A percentile compares a stretch with the other conserved stretches of the same genome.
Evolutionary conservation across 805 yeast genomes (phyloP).

Genomic region (Nakazawaea siamensis): DNA sequence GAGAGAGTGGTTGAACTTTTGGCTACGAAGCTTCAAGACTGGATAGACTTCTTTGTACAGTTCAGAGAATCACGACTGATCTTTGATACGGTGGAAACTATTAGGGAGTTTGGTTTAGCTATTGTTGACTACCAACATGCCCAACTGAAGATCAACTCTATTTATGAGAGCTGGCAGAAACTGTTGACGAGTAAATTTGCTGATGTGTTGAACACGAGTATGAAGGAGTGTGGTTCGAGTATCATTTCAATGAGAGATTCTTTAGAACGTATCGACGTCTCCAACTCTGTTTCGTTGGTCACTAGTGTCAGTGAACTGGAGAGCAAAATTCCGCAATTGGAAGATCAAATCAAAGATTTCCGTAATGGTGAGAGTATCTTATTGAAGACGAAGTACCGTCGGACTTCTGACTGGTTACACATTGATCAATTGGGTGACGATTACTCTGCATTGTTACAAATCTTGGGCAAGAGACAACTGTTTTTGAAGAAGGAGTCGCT

Average conservation of each 20-base stretch:
- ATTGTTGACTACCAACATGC: constrained; percentile 42
- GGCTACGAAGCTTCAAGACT: constrained; percentile 26
- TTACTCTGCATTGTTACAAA: constrained; percentile 29
- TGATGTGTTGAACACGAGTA: constrained; percentile 22
- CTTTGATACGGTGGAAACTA: constrained; percentile 43
- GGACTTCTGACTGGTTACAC: constrained; percentile 48
- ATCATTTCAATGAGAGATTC: constrained; percentile 24
- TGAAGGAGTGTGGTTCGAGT: constrained; percentile 22
- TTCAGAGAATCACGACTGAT: constrained; percentile 32
- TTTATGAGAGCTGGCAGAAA: constrained; percentile 53
- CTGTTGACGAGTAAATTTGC: constrained; percentile 34
- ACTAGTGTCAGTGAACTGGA: constrained; percentile 26
- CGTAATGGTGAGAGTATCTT: constrained; percentile 21
- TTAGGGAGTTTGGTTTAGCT: constrained; percentile 30
- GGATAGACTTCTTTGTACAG: constrained; percentile 41
- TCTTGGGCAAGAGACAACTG: constrained; percentile 25
- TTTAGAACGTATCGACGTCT: constrained; percentile 27
- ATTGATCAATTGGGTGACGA: constrained; percentile 56
- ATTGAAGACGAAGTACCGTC: constrained; percentile 33
- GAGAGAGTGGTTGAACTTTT: constrained; percentile 29
- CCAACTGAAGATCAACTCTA: constrained; percentile 36
- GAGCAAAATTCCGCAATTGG: constrained; percentile 16
- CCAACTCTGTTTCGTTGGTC: constrained; percentile 30
- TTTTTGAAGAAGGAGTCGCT: constrained; percentile 34
- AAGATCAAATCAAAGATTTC: constrained; percentile 14